A percentile compares a stretch with the other conserved stretches of the same genome.
Evolutionary conservation across 2,329 filamentous ascomycete genomes (phyloP).

Genomic region (Rutstroemia sydowiana): DNA sequence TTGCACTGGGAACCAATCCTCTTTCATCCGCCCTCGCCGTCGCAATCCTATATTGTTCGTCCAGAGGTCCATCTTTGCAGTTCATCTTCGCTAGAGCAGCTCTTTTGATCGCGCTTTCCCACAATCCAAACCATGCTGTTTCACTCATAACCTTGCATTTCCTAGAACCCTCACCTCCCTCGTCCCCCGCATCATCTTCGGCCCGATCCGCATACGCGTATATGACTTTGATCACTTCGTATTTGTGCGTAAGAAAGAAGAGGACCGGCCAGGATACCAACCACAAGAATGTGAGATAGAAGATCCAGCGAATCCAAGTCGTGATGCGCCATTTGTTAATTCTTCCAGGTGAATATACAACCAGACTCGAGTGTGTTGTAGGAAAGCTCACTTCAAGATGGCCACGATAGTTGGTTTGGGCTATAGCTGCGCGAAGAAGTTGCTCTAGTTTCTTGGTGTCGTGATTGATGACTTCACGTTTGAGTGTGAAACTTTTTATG

Average conservation of each 20-base stretch:
- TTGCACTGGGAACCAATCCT: constrained; percentile 10
- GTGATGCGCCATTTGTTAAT: constrained; percentile 59
- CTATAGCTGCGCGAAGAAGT: constrained; percentile 49
- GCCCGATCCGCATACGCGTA: constrained; percentile 31
- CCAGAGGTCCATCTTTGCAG: constrained; percentile 44
- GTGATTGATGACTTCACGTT: constrained; percentile 50
- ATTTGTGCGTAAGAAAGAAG: constrained; percentile 59
- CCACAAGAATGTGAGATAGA: constrained; percentile 60
- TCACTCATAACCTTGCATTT: constrained; percentile 32
- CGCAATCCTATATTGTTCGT: constrained; percentile 46
- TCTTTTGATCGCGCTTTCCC: constrained; percentile 51
- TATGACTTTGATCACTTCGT: constrained; percentile 53
- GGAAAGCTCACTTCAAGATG: constrained; percentile 52
- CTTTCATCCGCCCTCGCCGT: constrained; percentile 31
- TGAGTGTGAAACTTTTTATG: constrained; percentile 51
- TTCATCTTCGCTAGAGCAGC: constrained; percentile 47
- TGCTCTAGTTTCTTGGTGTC: constrained; percentile 46
- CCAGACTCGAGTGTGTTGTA: constrained; percentile 45
- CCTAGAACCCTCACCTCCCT: too few relatives aligned
- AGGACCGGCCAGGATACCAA: constrained; percentile 65
- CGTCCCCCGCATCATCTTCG: constrained; percentile 10
- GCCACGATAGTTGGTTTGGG: constrained; percentile 61
- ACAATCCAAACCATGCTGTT: constrained; percentile 53
- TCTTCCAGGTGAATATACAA: constrained; percentile 55
- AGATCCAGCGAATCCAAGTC: constrained; percentile 55